Evolutionary conservation across 2,329 filamentous ascomycete species (phyloP).

Genomic region (Grosmannia clavigera): DNA sequence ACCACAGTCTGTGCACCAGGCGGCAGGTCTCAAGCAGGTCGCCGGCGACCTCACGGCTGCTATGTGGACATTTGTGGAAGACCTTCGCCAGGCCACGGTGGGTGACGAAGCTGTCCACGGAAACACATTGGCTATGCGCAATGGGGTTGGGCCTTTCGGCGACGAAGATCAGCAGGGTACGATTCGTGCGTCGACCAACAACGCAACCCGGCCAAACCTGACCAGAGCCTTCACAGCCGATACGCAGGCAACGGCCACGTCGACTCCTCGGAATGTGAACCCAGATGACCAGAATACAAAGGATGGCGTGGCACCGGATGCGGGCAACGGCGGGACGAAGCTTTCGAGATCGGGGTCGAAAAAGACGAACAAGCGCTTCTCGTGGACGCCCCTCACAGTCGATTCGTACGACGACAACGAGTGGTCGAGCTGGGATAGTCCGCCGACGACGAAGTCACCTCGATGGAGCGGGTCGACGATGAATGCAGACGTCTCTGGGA

Average conservation of each 20-base stretch:
- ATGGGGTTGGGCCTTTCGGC: constrained; percentile 9
- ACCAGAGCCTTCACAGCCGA: constrained; percentile 25
- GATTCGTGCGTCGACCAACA: constrained; percentile 28
- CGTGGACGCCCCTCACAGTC: constrained; percentile 45
- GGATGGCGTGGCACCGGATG: background rate
- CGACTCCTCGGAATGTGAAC: constrained; percentile 7
- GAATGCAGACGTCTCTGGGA: constrained; percentile 29
- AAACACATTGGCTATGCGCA: constrained; percentile 15
- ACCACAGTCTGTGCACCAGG: constrained; percentile 33
- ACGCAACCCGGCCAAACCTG: constrained; percentile 26
- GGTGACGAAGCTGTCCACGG: constrained; percentile 77
- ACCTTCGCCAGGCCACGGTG: constrained; percentile 88
- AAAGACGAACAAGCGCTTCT: constrained; percentile 41
- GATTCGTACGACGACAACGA: constrained; percentile 48
- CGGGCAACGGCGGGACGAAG: background rate
- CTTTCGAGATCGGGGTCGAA: constrained; percentile 16
- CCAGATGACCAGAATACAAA: background rate
- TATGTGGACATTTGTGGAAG: constrained; percentile 88
- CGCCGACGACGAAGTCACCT: constrained; percentile 33
- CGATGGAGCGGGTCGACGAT: constrained; percentile 54
- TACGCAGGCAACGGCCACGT: constrained; percentile 17
- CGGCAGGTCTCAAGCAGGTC: constrained; percentile 55
- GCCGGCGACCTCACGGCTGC: constrained; percentile 83
- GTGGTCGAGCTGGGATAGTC: constrained; percentile 53
- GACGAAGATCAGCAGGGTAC: constrained; percentile 27